Evolutionary conservation across 164 flowering plant species (phyloP).

Genomic region (Vitis labrusca): DNA sequence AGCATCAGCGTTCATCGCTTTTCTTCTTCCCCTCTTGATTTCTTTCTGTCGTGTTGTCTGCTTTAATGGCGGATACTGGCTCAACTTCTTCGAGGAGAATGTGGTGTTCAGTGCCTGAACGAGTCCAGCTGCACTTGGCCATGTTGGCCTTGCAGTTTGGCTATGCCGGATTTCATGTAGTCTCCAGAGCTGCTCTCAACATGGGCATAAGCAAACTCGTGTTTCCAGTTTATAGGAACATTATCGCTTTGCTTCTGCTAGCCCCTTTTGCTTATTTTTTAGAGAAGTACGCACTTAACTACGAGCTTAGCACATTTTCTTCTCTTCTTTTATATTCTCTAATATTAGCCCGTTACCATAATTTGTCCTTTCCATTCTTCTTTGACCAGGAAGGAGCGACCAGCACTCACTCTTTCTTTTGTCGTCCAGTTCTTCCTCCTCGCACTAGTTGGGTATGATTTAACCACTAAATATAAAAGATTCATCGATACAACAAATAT

Average conservation of each 20-base stretch:
- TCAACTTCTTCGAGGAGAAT: slow-evolving; percentile 35
- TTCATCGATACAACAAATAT: not conserved
- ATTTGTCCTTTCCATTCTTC: not conserved
- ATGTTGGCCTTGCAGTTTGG: slow-evolving; percentile 99
- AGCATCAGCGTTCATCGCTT: not conserved
- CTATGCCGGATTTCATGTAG: slow-evolving; percentile 97
- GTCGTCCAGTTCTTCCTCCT: slow-evolving; percentile 85
- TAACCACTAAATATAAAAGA: not conserved
- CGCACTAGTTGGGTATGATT: slow-evolving; percentile 78
- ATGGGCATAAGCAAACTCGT: slow-evolving; percentile 97
- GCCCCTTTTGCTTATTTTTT: slow-evolving; percentile 92
- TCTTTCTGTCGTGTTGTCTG: not conserved
- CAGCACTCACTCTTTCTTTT: slow-evolving; percentile 57
- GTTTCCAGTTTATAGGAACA: slow-evolving; percentile 88
- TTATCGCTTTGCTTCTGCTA: slow-evolving; percentile 84
- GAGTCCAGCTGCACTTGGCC: slow-evolving; percentile 84
- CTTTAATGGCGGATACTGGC: slow-evolving; percentile 63
- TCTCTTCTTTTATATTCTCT: not conserved
- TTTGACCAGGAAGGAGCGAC: slow-evolving; percentile 86
- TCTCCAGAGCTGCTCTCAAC: slow-evolving; percentile 93
- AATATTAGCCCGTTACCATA: not conserved
- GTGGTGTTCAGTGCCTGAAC: slow-evolving; percentile 69
- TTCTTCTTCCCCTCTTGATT: not conserved
- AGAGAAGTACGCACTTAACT: slow-evolving; percentile 61
- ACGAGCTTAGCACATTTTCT: not conserved